These are phyloP conservation scores for Naganishia cerealis DNA, from an alignment of 1,284 basidiomycete species.

Conservation along the genomic window DNA sequence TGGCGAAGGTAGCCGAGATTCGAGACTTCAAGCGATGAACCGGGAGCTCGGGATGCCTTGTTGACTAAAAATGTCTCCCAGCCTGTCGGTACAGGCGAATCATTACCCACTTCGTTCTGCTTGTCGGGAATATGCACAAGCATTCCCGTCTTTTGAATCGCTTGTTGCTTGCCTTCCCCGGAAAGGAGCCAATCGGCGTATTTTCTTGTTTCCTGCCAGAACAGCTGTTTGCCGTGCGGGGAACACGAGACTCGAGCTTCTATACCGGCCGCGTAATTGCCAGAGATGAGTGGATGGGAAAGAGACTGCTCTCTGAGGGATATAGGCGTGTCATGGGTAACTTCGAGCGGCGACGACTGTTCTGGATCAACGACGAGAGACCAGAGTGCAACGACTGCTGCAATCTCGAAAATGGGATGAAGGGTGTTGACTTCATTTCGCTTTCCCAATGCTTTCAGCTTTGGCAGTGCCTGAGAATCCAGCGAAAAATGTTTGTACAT, in stretches of 20 bases:
- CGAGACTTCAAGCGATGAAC: constrained; percentile 37
- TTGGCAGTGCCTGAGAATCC: constrained; percentile 27
- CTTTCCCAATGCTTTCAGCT: constrained; percentile 37
- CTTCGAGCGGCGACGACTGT: neutral
- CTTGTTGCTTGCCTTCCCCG: constrained; percentile 31
- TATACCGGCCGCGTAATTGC: constrained; percentile 42
- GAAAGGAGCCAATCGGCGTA: constrained; percentile 29
- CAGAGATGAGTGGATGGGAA: constrained; percentile 40
- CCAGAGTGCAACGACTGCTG: constrained; percentile 42
- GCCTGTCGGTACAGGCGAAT: constrained; percentile 40
- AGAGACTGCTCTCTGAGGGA: constrained; percentile 38
- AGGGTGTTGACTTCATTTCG: constrained; percentile 41
- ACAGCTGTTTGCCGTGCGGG: constrained; percentile 25
- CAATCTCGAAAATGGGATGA: constrained; percentile 43
- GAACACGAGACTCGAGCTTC: constrained; percentile 29
- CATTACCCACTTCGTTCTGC: constrained; percentile 20
- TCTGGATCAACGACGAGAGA: constrained; percentile 27
- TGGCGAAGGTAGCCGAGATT: constrained; percentile 41
- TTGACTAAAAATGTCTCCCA: constrained; percentile 46
- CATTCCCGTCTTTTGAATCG: constrained; percentile 40
- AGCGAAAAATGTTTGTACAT: constrained; percentile 32
- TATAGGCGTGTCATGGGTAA: constrained; percentile 35
- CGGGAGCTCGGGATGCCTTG: constrained; percentile 31
- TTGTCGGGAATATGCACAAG: constrained; percentile 44
- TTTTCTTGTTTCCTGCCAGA: constrained; percentile 39